Conservation (phyloP, 495 filamentous ascomycete genomes). For the Penicillium samsonianum region DNA sequence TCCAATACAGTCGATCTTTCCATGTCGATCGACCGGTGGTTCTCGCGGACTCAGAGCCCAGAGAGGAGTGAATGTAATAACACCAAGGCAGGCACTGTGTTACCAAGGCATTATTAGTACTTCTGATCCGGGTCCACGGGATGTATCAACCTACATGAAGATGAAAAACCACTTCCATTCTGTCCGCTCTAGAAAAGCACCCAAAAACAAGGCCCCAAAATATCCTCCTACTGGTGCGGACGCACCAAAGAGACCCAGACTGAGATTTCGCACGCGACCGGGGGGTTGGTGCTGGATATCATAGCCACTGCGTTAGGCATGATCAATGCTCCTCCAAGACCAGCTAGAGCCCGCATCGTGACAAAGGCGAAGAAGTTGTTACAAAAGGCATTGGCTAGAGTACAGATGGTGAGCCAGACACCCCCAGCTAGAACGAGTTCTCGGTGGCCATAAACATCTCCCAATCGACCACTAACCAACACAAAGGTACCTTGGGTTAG, state of each 20-base stretch:
- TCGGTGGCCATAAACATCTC: constrained; percentile 53
- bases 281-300: constrained; percentile 49
- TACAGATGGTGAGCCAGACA: constrained; percentile 38
- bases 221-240: constrained; percentile 51
- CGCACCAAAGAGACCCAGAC: constrained; percentile 53
- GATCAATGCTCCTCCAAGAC: constrained; percentile 48
- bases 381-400: constrained; percentile 44
- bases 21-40: constrained; percentile 41
- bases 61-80: constrained; percentile 33
- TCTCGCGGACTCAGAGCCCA: constrained; percentile 42
- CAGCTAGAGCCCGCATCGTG: constrained; percentile 41
- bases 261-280: constrained; percentile 47
- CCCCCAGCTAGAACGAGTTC: constrained; percentile 43
- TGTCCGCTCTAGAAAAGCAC: constrained; percentile 42
- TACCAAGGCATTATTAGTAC: background rate
- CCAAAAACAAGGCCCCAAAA: constrained; percentile 45
- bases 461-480: constrained; percentile 48
- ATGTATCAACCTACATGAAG: constrained; percentile 38
- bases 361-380: constrained; percentile 44
- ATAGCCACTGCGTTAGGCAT: constrained; percentile 52
- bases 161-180: constrained; percentile 55
- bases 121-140: background rate
- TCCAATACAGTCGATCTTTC: constrained; percentile 51
- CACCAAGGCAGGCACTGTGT: constrained; percentile 37
- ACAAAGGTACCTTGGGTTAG: constrained; percentile 55